Evolutionary conservation across 441 rosid genomes (phyloP), one percentile per base, ranked within the genome.

Genomic region (Monsonia emarginata): DNA sequence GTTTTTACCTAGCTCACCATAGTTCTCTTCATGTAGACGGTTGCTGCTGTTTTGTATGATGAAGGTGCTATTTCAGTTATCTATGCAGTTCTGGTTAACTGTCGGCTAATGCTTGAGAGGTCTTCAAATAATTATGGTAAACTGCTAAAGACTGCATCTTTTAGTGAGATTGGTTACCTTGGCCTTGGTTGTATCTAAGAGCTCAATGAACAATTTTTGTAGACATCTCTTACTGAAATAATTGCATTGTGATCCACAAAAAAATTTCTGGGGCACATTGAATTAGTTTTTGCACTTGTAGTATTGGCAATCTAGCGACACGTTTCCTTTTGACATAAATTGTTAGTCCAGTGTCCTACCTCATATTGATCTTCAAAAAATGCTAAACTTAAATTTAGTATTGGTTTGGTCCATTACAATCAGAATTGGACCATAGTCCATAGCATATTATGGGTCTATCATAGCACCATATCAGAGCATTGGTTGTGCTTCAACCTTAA

Each of bases 81-180:
- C 73, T 84, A 84, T 75, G 85, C 92, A 63, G 80, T 94, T 81
- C 73, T 94, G 75, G 83, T 91, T 74, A 89, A 91, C 76, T 91
- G 99, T 69, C 83, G 95, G 83, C 86, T 83, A 79, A 91, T 94
- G 97, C 90, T 91, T 73, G 99, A 88, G 87, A 87, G 96, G 78
- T 87, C 91, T 63, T 89, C 99, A 11, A 94, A 88, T 76, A 94
- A 78, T 75, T 91, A 84, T 65, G 99, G 99, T 94, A 76, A 73
- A 83, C 73, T 66, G 54, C 66, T 57, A 34, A 16, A 13, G 27
- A 50, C 26, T 63, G 7, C 61, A 65, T 31, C 38, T 70, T 56
- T 44, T 11, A 75, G 65, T 65, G 3, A 22, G 18, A 63, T 65
- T 54, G 19, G 58, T 69, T 38, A 21, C 48, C 22, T 63, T 59